A percentile compares a stretch with the other conserved stretches of the same genome.
These are phyloP conservation scores for Circinella umbellata DNA, from an alignment of 371 early-diverging fungal species.

Conservation along the genomic window DNA sequence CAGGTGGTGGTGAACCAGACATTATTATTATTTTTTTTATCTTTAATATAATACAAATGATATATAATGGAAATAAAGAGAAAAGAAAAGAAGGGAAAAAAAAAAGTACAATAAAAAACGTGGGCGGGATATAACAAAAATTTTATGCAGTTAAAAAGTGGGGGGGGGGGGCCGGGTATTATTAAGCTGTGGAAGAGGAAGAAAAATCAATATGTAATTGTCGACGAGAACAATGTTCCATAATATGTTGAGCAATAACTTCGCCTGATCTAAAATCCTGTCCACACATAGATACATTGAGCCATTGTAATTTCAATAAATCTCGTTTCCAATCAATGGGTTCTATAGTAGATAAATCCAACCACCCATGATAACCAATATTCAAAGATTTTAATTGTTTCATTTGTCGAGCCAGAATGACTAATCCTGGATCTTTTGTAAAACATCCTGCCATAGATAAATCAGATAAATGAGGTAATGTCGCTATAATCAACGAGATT, in stretches of 20 bases:
- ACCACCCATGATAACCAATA: conserved; percentile 38
- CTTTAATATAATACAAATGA: neutral
- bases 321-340: conserved; percentile 14
- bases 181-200: no score
- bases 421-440: conserved; percentile 15
- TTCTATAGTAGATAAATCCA: neutral
- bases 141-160: no score
- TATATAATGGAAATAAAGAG: neutral
- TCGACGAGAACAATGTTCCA: neutral
- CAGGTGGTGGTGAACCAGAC: conserved; percentile 1
- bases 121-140: no score
- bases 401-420: conserved; percentile 28
- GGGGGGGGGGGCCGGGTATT: no score
- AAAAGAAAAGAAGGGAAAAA: neutral
- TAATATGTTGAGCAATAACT: neutral
- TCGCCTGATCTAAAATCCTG: neutral
- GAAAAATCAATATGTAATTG: neutral
- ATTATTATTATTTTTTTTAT: conserved; percentile 1
- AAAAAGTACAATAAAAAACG: neutral
- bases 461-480: conserved; percentile 24
- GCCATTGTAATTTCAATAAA: neutral
- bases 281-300: neutral
- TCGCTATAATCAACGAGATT: conserved; percentile 21
- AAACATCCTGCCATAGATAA: conserved; percentile 31
- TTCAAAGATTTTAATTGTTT: conserved; percentile 29